Percentiles rank a stretch among this genome's conserved stretches.
phyloP scores from a whole-genome alignment of 2,329 filamentous ascomycete genomes.

The Sporothrix protearum region DNA sequence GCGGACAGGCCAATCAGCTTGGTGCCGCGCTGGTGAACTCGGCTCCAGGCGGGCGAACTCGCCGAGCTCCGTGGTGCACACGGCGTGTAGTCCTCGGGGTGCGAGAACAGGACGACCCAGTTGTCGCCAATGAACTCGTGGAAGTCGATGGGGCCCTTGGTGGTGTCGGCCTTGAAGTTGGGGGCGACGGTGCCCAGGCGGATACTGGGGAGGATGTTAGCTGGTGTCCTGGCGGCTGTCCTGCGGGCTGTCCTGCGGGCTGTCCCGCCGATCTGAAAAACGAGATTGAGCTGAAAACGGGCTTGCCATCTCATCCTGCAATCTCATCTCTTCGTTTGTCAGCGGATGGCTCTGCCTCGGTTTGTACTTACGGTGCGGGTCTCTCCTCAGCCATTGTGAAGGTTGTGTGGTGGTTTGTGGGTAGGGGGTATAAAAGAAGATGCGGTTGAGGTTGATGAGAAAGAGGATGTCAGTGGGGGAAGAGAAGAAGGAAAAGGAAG shows the following conservation, averaged over 20 bases:
- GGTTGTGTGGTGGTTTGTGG: constrained; percentile 22
- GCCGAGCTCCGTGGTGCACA: constrained; percentile 90
- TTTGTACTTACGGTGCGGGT: constrained; percentile 36
- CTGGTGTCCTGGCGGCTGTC: neutral
- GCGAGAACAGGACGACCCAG: constrained; percentile 81
- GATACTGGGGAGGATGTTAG: constrained; percentile 43
- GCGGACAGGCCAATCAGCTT: constrained; percentile 90
- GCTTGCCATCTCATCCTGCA: neutral
- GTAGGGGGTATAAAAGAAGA: neutral
- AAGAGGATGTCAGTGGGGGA: constrained; percentile 8
- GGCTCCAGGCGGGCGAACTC: constrained; percentile 83
- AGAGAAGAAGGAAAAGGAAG: neutral
- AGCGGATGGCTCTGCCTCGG: neutral
- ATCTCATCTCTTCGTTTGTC: neutral
- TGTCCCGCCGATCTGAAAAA: neutral
- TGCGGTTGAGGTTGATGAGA: neutral
- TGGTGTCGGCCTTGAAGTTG: constrained; percentile 81
- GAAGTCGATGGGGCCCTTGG: constrained; percentile 73
- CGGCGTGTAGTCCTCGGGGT: constrained; percentile 87
- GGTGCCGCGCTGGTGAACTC: constrained; percentile 81
- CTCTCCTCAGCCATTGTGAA: constrained; percentile 37
- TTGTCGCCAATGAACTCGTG: constrained; percentile 75
- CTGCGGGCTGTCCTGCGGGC: too few relatives aligned
- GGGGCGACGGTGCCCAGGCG: constrained; percentile 66
- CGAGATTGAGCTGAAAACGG: neutral